Conservation (phyloP, 352 stramenopile species). For the Pythium inflatum region DNA sequence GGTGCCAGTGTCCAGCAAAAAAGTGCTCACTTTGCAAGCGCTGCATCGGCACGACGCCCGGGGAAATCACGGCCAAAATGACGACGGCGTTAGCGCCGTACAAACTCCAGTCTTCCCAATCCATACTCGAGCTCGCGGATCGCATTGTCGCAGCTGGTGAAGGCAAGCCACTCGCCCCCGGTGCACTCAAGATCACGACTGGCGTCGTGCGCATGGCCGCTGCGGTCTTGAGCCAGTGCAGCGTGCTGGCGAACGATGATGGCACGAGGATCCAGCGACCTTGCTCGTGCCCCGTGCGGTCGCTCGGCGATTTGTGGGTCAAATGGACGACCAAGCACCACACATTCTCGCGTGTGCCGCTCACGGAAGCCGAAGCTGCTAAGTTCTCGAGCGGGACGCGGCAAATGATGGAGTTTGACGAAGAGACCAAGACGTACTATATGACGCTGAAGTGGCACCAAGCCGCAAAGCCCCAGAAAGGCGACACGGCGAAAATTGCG, state of each 20-base stretch:
- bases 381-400: conserved; percentile 77
- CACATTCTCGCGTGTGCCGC: conserved; percentile 70
- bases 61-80: conserved; percentile 74
- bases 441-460: conserved; percentile 89
- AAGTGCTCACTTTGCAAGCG: conserved; percentile 81
- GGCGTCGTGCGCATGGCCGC: conserved; percentile 65
- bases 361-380: conserved; percentile 56
- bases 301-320: conserved; percentile 81
- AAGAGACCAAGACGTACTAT: conserved; percentile 52
- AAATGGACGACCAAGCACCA: conserved; percentile 80
- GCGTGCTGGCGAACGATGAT: conserved; percentile 59
- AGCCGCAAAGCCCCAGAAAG: conserved; percentile 80
- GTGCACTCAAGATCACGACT: conserved; percentile 54
- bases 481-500: conserved; percentile 85
- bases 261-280: conserved; percentile 70
- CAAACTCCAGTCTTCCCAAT: conserved; percentile 36
- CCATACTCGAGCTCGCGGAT: conserved; percentile 53
- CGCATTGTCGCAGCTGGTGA: conserved; percentile 56
- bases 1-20: conserved; percentile 76
- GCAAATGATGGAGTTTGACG: conserved; percentile 85
- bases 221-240: conserved; percentile 71
- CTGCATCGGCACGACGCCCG: conserved; percentile 62
- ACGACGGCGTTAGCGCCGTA: conserved; percentile 55
- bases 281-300: conserved; percentile 71
- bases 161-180: conserved; percentile 43